Evolutionary conservation across 1,139 yeast genomes (phyloP), one percentile per base, ranked within the genome.

Genomic region (Geotrichum bryndzae): DNA sequence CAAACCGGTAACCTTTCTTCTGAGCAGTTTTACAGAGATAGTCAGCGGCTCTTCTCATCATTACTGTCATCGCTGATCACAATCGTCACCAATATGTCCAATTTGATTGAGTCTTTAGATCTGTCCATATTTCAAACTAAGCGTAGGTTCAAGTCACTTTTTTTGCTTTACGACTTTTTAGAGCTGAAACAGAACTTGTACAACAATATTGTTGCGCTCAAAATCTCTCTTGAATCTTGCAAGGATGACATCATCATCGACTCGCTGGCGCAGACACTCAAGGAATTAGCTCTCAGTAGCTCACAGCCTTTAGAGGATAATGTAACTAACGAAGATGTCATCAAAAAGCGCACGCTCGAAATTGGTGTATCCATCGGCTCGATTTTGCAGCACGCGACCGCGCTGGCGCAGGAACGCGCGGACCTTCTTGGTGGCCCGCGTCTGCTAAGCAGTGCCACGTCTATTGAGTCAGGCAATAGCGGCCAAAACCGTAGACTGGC

Each of bases 161-260:
- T 90, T 0, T 79, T 86, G 22, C 81, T 90, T 11, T 79, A 85
- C 50, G 96, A 89, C 60, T 90, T 88, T 70, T 83, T 86, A 70
- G 87, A 86, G 65, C 76, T 82, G 56, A 91, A 90, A 69, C 97
- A 90, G 70, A 79, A 82, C 29, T 73, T 88, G 54, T 94, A 90
- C 72, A 86, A 88, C 66, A 73, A 81, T 3, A 77, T 87, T 53
- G 78, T 85, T 8, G 81, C 81, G 31, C 77, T 89, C 18, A 76
- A 88, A 23, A 86, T 95, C 0, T 76, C 88, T n/a, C 83, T 81
- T 50, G 95, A 88, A 68, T 90, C 92, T 0, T 66, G 61, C 33
- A 62, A 67, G 50, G 63, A 66, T 29, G 65, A 66, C n/a, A 65
- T 66, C 6, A 52, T 68, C 45, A 61, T 68, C 2, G 63, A 62